phyloP scores from a whole-genome alignment of 78 protist species.

The Pelomyxa schiedti region DNA sequence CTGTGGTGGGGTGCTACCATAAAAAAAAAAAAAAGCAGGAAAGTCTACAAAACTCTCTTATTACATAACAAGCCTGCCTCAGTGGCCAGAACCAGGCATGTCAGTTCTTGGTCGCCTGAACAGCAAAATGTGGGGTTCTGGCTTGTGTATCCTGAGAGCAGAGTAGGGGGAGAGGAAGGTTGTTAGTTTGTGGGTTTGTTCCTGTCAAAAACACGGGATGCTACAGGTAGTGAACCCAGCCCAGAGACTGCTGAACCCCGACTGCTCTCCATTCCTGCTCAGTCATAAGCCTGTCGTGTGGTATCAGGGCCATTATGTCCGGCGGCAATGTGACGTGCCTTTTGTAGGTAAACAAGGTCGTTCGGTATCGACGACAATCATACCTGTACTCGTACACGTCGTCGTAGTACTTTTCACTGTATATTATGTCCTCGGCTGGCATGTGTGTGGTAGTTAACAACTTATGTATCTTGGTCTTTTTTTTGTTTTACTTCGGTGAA shows the following conservation, averaged over 20 bases:
- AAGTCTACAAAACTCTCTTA: too few relatives aligned
- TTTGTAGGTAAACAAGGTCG: neutral
- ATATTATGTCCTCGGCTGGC: conserved; percentile 9
- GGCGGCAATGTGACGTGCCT: conserved; percentile 66
- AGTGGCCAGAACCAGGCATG: too few relatives aligned
- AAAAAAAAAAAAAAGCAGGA: too few relatives aligned
- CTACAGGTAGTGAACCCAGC: conserved; percentile 89
- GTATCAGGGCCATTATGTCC: conserved; percentile 38
- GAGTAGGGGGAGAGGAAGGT: too few relatives aligned
- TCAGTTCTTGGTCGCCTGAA: conserved; percentile 60
- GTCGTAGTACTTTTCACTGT: conserved; percentile 47
- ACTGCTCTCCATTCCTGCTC: conserved; percentile 74
- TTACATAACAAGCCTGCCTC: too few relatives aligned
- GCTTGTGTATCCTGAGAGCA: conserved; percentile 64
- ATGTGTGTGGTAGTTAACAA: too few relatives aligned
- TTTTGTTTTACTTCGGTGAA: too few relatives aligned
- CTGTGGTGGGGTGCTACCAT: too few relatives aligned
- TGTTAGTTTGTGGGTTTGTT: too few relatives aligned
- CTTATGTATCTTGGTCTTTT: too few relatives aligned
- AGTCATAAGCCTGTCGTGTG: conserved; percentile 27
- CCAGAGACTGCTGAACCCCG: conserved; percentile 70
- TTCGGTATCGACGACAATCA: neutral
- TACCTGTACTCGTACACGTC: conserved; percentile 45
- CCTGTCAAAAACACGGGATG: too few relatives aligned
- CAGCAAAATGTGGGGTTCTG: conserved; percentile 81